Conservation (phyloP, 129 eudicot species). For the Chrysanthemum makinoi region DNA sequence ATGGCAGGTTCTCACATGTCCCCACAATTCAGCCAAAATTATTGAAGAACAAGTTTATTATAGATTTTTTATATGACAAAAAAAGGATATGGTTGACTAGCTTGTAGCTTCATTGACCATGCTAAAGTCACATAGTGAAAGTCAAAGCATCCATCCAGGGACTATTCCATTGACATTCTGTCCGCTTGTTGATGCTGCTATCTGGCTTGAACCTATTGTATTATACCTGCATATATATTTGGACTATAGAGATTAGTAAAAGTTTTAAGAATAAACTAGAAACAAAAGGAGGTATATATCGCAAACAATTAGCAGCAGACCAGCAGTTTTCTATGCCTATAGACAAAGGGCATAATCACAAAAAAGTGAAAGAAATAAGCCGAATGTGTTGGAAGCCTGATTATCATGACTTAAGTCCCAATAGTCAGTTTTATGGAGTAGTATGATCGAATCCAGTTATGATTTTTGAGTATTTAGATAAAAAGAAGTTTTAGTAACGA, state of each 20-base stretch:
- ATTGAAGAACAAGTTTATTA: constrained; percentile 29
- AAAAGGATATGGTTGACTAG: constrained; percentile 26
- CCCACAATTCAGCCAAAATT: constrained; percentile 32
- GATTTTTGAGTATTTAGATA: neutral
- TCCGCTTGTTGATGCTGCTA: constrained; percentile 50
- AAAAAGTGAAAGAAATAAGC: neutral
- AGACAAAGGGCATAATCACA: neutral
- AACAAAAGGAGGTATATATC: no score
- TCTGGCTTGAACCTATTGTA: constrained; percentile 57
- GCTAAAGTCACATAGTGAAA: neutral
- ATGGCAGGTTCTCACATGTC: constrained; percentile 32
- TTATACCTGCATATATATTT: constrained; percentile 44
- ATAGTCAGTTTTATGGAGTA: neutral
- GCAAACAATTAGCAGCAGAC: neutral
- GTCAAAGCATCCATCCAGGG: constrained; percentile 91
- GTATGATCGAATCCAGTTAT: neutral
- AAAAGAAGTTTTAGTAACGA: neutral
- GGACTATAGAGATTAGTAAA: neutral
- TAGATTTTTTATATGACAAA: constrained; percentile 28
- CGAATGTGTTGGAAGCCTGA: neutral
- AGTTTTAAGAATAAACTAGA: neutral
- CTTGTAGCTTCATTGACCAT: constrained; percentile 34
- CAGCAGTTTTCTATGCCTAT: neutral
- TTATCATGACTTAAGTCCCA: neutral
- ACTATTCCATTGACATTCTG: constrained; percentile 70